Conservation (phyloP, 192 early-diverging fungal genomes). For the Rhizophagus prolifer region DNA sequence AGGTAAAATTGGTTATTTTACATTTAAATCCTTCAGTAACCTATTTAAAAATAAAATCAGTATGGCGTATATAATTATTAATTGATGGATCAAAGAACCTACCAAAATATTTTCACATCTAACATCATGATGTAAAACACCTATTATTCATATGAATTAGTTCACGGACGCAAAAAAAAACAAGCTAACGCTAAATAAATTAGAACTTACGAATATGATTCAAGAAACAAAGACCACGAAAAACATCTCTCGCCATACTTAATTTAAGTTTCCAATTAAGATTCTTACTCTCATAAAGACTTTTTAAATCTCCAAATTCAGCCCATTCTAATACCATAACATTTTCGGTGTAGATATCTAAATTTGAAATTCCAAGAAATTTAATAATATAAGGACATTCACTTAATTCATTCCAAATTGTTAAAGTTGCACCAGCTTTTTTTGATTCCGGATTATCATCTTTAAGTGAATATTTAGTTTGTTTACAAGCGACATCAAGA, state of each 20-base stretch:
- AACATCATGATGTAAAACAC: background rate
- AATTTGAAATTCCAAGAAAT: background rate
- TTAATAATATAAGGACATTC: background rate
- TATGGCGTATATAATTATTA: too few relatives aligned
- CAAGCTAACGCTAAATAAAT: too few relatives aligned
- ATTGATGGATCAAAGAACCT: background rate
- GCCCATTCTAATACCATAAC: background rate
- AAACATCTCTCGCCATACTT: background rate
- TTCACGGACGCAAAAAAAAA: background rate
- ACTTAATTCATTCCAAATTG: background rate
- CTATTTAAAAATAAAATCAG: background rate
- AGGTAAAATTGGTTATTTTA: background rate
- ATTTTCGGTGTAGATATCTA: background rate
- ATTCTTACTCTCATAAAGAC: background rate
- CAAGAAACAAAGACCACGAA: background rate
- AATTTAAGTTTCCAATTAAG: background rate
- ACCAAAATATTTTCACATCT: background rate
- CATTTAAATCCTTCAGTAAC: background rate
- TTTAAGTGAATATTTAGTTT: background rate
- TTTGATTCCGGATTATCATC: background rate
- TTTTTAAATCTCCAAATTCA: background rate
- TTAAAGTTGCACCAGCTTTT: background rate
- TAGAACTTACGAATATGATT: background rate
- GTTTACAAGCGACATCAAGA: background rate
- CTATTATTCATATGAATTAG: background rate